These are phyloP conservation scores for Microcos paniculata DNA, from an alignment of 345 rosid species.

Conservation along the genomic window DNA sequence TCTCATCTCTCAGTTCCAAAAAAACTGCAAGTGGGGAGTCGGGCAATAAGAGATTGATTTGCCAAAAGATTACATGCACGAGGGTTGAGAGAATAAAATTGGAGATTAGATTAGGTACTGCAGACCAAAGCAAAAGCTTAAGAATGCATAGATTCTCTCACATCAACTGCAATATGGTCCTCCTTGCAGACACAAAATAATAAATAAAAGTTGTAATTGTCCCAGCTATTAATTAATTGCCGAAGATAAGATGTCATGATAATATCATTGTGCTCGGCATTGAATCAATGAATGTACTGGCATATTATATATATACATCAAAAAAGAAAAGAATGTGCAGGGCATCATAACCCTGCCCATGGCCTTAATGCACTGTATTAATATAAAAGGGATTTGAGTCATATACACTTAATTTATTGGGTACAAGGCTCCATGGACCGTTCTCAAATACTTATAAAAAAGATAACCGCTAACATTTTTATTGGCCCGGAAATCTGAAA, in stretches of 20 bases:
- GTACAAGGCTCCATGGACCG: too few relatives aligned
- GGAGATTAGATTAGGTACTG: not conserved
- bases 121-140: not conserved
- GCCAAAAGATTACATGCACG: constrained; percentile 12
- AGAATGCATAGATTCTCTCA: constrained; percentile 17
- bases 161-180: not conserved
- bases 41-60: not conserved
- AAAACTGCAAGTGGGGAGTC: not conserved
- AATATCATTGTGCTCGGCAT: not conserved
- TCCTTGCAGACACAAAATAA: not conserved
- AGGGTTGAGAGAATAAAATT: not conserved
- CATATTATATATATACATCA: not conserved
- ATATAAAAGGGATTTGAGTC: too few relatives aligned
- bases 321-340: not conserved
- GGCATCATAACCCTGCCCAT: not conserved
- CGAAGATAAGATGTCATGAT: constrained; percentile 3
- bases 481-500: too few relatives aligned
- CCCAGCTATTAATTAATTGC: constrained; percentile 8
- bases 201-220: not conserved
- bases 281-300: constrained; percentile 16
- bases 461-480: too few relatives aligned
- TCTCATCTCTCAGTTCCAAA: not conserved
- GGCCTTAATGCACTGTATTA: not conserved
- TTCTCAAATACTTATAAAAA: too few relatives aligned
- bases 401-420: too few relatives aligned